Conservation (phyloP, 257 asterid genomes). For the Nicotiana undulata region DNA sequence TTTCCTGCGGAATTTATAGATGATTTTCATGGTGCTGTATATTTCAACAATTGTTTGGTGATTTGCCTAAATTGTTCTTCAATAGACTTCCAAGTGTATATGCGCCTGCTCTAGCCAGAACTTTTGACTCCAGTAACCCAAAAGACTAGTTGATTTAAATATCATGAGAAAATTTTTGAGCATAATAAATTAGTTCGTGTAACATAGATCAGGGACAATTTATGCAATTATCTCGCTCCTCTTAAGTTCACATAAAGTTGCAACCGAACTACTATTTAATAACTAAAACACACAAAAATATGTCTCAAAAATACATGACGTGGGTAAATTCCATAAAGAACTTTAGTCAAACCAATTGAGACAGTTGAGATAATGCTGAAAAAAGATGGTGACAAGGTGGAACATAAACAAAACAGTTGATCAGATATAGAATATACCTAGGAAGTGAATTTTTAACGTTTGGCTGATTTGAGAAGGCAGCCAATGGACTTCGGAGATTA, state of each 20-base stretch:
- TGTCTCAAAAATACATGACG: not conserved
- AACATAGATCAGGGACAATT: not conserved
- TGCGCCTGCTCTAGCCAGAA: not conserved
- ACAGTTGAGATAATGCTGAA: not conserved
- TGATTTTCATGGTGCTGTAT: not conserved
- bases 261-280: not conserved
- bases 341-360: not conserved
- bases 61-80: not conserved
- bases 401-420: not conserved
- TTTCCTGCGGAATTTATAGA: not conserved
- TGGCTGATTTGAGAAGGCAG: conserved; percentile 57
- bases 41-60: not conserved
- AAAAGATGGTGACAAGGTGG: not conserved
- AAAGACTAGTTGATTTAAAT: not conserved
- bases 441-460: conserved; percentile 48
- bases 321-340: not conserved
- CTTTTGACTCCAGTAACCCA: not conserved
- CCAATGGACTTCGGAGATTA: conserved; percentile 69
- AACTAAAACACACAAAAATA: not conserved
- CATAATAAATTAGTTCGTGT: not conserved
- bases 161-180: not conserved
- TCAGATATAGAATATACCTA: conserved; percentile 38
- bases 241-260: not conserved
- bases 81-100: not conserved
- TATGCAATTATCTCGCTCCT: not conserved